Evolutionary conservation across 2,329 filamentous ascomycete species (phyloP).

Genomic region (Apiospora marii): DNA sequence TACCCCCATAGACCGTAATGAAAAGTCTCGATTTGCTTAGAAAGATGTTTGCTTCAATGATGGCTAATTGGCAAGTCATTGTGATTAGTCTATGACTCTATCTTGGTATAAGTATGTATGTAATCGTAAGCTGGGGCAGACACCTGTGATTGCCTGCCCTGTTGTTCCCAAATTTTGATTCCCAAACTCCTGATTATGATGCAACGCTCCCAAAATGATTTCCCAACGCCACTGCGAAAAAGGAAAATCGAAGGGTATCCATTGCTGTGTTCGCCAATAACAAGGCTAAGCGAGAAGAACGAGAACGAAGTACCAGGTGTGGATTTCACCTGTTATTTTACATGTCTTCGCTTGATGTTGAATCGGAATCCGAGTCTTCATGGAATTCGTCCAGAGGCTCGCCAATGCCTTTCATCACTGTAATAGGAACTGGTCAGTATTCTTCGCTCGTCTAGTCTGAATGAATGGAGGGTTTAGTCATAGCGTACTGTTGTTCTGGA

Average conservation of each 20-base stretch:
- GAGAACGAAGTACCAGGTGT: not conserved
- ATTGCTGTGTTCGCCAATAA: not conserved
- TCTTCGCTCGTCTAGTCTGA: not conserved
- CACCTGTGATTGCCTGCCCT: not conserved
- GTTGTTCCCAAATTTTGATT: not conserved
- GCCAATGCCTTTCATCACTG: conserved; percentile 23
- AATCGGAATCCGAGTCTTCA: not conserved
- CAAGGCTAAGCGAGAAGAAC: not conserved
- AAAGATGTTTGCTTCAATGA: not conserved
- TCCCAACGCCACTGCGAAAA: not conserved
- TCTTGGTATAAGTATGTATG: not conserved
- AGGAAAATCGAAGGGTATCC: not conserved
- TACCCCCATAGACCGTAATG: conserved; percentile 18
- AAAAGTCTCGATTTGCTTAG: not conserved
- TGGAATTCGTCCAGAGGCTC: conserved; percentile 20
- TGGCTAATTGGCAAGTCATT: not conserved
- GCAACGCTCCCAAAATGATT: conserved; percentile 9
- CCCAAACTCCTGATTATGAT: conserved; percentile 6
- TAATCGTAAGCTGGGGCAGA: not conserved
- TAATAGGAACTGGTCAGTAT: conserved; percentile 39
- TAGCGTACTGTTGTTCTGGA: conserved; percentile 41
- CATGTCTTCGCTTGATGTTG: not conserved
- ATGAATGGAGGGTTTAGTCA: not conserved
- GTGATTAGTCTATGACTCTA: conserved; percentile 13
- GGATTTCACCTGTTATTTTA: not conserved